phyloP scores from a whole-genome alignment of 164 flowering plant species.

The Litsea cubeba region DNA sequence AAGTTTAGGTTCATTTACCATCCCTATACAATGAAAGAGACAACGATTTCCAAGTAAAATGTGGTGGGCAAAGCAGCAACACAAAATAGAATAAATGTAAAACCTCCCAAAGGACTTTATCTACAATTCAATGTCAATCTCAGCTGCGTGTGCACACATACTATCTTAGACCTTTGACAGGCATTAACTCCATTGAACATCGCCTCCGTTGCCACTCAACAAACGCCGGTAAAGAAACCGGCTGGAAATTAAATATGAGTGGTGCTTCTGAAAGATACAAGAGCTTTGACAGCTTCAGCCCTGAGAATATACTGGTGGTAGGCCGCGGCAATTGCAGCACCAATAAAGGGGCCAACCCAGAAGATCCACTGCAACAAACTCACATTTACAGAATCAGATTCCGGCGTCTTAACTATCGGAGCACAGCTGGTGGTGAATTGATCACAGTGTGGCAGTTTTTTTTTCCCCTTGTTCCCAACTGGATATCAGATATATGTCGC shows the following conservation, averaged over 20 bases:
- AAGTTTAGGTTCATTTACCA: too few species aligned
- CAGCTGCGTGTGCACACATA: background rate
- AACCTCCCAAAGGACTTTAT: slow-evolving; percentile 6
- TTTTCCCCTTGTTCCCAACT: background rate
- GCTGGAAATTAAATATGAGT: slow-evolving; percentile 7
- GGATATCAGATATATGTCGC: too few species aligned
- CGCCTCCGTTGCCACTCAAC: background rate
- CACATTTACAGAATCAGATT: background rate
- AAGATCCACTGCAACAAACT: slow-evolving; percentile 71
- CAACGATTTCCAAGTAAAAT: background rate
- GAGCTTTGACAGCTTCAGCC: slow-evolving; percentile 78
- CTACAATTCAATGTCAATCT: slow-evolving; percentile 24
- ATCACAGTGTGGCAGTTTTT: background rate
- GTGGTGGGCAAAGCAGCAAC: background rate
- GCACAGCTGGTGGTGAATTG: slow-evolving; percentile 19
- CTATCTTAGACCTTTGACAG: background rate
- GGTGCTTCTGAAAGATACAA: slow-evolving; percentile 88
- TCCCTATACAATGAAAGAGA: background rate
- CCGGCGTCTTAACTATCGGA: background rate
- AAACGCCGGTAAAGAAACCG: too few species aligned
- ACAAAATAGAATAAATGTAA: background rate
- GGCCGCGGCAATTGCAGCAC: slow-evolving; percentile 77
- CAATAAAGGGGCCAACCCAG: slow-evolving; percentile 94
- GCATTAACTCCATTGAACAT: background rate
- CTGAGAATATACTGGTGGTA: slow-evolving; percentile 80